These are phyloP conservation scores for Hebeloma cylindrosporum DNA, from an alignment of 768 basidiomycete genomes.

Conservation along the genomic window DNA sequence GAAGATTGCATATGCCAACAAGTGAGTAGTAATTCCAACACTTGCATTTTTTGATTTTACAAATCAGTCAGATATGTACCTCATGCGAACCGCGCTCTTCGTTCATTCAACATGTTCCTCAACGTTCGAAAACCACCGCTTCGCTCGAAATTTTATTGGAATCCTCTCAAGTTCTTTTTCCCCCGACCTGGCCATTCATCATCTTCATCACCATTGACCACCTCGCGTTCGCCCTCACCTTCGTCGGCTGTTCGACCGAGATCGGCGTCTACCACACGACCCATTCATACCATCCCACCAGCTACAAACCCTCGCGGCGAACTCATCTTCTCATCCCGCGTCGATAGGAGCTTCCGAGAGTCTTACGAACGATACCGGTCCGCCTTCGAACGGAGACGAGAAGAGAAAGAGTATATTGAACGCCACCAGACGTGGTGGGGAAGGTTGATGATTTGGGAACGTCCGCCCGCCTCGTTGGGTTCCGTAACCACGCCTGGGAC, in stretches of 20 bases:
- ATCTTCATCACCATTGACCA: slow-evolving; percentile 25
- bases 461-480: slow-evolving; percentile 18
- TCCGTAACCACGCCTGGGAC: slow-evolving; percentile 3
- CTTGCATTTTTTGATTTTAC: background rate
- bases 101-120: slow-evolving; percentile 95
- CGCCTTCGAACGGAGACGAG: slow-evolving; percentile 78
- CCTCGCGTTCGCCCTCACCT: slow-evolving; percentile 37
- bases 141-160: slow-evolving; percentile 55
- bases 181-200: slow-evolving; percentile 37
- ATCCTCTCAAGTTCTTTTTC: slow-evolving; percentile 60
- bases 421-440: slow-evolving; percentile 32
- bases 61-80: slow-evolving; percentile 81
- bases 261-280: slow-evolving; percentile 43
- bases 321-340: slow-evolving; percentile 90
- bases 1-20: slow-evolving; percentile 95
- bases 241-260: slow-evolving; percentile 36
- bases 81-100: slow-evolving; percentile 88
- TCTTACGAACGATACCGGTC: slow-evolving; percentile 90
- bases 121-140: slow-evolving; percentile 86
- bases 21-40: slow-evolving; percentile 49
- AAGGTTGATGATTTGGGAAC: slow-evolving; percentile 29
- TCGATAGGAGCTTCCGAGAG: slow-evolving; percentile 81
- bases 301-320: slow-evolving; percentile 91
- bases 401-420: slow-evolving; percentile 53
- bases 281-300: slow-evolving; percentile 84